Base-by-base conservation (phyloP, 2,329 filamentous ascomycete genomes). In the Teratosphaeria nubilosa region DNA sequence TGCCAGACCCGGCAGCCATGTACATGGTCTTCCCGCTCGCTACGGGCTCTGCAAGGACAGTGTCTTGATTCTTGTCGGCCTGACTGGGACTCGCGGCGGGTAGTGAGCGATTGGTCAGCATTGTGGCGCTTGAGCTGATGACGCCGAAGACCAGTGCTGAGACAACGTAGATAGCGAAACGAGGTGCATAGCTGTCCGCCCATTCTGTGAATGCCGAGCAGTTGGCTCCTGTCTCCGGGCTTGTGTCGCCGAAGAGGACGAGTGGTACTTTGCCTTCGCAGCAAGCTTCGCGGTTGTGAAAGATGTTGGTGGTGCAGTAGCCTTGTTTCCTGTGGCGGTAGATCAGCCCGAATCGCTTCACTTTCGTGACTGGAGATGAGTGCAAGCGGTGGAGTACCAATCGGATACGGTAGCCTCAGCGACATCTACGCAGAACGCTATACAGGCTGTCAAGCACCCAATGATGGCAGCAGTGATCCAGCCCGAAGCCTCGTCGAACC, bases 1-100 rank as follows among this genome's bases (percentile, higher is more conserved):
- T 84, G 0, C 82, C 82, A 59, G 75, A 78, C 5, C 82, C 82
- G 34, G 80, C 78, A 3, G 80, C 80, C 78, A 83, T 80, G 64
- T 82, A 84, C 74, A 83, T 82, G 3, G 69, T 73, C 66, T 83
- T 84, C 0, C 76, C 78, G 25, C 63, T 61, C 7, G 69, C 53
- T 6, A 63, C 57, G 30, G 63, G 57, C 51, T 64, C 31, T n/a
- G 63, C 45, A 1, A 62, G 58, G 1, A 61, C 53, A n/a, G 45
- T 32, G 56, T 66, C 57, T n/a, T 61, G 61, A 31, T 65, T 55
- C 53, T 70, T 71, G 58, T 73, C 71, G 7, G 66, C 67, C 1
- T 66, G 65, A 5, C 69, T 70, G 3, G 69, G 64, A 2, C 69
- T 64, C 2, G 72, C 75, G 50, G 75, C 74, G 6, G 80, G 80